A percentile compares a stretch with the other conserved stretches of the same genome.
Conservation (phyloP, 306 rosid species). For the Fragaria vesca region DNA sequence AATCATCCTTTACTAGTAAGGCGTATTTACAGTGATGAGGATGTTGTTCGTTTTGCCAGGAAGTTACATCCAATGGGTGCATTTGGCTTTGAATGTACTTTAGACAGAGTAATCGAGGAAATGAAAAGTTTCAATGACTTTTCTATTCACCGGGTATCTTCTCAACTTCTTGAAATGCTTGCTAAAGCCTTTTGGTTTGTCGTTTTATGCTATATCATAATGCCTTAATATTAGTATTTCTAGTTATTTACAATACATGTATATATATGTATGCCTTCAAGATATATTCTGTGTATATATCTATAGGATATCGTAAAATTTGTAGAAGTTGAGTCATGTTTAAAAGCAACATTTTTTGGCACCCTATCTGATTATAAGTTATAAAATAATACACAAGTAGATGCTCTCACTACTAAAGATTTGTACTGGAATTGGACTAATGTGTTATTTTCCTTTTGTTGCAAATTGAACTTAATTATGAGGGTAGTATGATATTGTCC, state of each 20-base stretch:
- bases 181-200: neutral
- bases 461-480: neutral
- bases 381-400: neutral
- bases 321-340: neutral
- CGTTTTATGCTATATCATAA: neutral
- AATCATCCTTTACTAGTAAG: constrained; percentile 94
- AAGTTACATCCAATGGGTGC: constrained; percentile 80
- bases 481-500: neutral
- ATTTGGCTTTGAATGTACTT: constrained; percentile 90
- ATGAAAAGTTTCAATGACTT: constrained; percentile 82
- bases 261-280: neutral
- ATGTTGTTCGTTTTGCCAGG: constrained; percentile 81
- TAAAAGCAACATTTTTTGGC: neutral
- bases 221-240: neutral
- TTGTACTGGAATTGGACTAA: neutral
- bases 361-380: neutral
- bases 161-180: constrained; percentile 3
- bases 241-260: neutral
- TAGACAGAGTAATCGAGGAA: constrained; percentile 84
- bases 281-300: neutral
- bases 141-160: constrained; percentile 80
- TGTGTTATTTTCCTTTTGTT: neutral
- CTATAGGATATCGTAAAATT: neutral
- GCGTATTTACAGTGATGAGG: constrained; percentile 81
- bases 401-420: neutral